Evolutionary conservation across 805 yeast species (phyloP).

Genomic region (Wickerhamomyces pijperi): DNA sequence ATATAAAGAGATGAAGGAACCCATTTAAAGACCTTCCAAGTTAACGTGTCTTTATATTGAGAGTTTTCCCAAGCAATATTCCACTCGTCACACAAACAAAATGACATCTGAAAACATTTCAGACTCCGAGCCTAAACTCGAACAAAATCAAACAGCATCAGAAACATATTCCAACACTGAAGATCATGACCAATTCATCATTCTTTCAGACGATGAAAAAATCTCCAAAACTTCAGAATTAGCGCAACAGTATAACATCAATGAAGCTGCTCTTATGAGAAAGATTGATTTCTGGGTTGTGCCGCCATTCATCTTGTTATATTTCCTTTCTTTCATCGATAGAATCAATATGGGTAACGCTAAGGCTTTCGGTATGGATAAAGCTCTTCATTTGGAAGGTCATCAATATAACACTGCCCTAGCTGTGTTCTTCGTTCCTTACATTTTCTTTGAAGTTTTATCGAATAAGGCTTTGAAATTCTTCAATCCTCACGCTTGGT

Average conservation of each 20-base stretch:
- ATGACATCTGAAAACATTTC: background rate
- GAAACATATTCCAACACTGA: background rate
- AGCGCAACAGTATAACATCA: slow-evolving; percentile 37
- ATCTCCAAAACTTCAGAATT: slow-evolving; percentile 19
- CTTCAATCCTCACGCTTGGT: slow-evolving; percentile 28
- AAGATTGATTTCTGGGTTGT: slow-evolving; percentile 61
- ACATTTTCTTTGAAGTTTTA: slow-evolving; percentile 26
- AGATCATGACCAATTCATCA: background rate
- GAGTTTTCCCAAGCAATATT: too few species aligned
- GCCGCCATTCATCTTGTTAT: slow-evolving; percentile 63
- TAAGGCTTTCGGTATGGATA: slow-evolving; percentile 54
- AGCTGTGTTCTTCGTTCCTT: slow-evolving; percentile 37
- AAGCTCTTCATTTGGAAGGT: slow-evolving; percentile 37
- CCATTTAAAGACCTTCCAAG: too few species aligned
- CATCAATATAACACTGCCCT: slow-evolving; percentile 33
- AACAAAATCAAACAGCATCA: background rate
- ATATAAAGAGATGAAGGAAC: background rate
- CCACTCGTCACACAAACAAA: too few species aligned
- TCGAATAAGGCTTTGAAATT: slow-evolving; percentile 28
- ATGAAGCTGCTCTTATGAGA: slow-evolving; percentile 46
- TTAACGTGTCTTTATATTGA: too few species aligned
- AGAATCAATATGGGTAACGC: slow-evolving; percentile 81
- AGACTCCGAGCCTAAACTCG: background rate
- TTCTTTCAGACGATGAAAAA: slow-evolving; percentile 11
- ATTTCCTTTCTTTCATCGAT: slow-evolving; percentile 69